Percentiles rank a stretch among this genome's conserved stretches.
These are phyloP conservation scores for Saussurea involucrata DNA, from an alignment of 129 eudicot species.

Conservation along the genomic window DNA sequence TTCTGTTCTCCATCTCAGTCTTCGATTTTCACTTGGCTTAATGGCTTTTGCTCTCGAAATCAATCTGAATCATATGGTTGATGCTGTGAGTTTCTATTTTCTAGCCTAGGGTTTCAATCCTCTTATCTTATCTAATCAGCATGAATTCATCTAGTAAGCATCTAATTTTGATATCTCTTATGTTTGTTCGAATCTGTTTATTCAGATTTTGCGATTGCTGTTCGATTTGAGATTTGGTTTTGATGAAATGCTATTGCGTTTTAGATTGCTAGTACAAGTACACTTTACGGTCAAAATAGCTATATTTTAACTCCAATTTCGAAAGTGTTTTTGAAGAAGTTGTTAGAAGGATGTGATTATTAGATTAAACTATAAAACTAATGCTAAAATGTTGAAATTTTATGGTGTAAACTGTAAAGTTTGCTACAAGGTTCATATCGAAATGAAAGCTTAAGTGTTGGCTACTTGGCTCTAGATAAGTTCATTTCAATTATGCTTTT, in stretches of 20 bases:
- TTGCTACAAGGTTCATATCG: not conserved
- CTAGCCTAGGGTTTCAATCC: too few relatives aligned
- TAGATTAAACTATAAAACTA: not conserved
- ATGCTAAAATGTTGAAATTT: not conserved
- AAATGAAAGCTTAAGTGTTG: not conserved
- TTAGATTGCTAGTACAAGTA: not conserved
- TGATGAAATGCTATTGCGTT: conserved; percentile 1
- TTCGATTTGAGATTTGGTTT: not conserved
- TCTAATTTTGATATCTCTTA: not conserved
- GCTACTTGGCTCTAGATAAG: not conserved
- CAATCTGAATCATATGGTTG: too few relatives aligned
- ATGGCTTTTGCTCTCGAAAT: too few relatives aligned
- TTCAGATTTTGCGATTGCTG: not conserved
- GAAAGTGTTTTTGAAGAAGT: not conserved
- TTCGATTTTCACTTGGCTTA: too few relatives aligned
- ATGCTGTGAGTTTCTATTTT: too few relatives aligned
- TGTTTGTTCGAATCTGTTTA: not conserved
- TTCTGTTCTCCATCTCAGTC: too few relatives aligned
- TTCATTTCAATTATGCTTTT: not conserved
- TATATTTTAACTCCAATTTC: not conserved
- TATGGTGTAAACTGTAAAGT: not conserved
- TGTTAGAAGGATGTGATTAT: not conserved
- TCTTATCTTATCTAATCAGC: conserved; percentile 9
- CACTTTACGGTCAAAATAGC: not conserved
- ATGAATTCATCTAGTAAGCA: conserved; percentile 33